A percentile compares a stretch with the other conserved stretches of the same genome.
Evolutionary conservation across 2,329 filamentous ascomycete genomes (phyloP).

Genomic region (Stachybotrys chlorohalonatus): DNA sequence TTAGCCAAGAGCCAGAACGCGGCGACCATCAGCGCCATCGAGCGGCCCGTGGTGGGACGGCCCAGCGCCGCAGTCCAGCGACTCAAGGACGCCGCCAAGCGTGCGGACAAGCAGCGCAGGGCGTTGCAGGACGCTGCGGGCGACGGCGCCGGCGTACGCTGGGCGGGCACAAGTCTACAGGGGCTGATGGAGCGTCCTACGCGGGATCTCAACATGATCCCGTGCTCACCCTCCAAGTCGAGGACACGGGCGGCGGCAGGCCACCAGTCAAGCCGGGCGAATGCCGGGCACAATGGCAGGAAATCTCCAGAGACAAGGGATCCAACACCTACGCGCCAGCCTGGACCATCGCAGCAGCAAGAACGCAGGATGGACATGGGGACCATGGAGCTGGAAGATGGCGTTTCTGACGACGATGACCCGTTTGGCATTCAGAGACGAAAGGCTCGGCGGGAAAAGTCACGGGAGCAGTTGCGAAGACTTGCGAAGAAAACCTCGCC

Average conservation of each 20-base stretch:
- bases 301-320: neutral
- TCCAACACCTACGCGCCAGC: neutral
- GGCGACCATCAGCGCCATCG: constrained; percentile 38
- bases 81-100: constrained; percentile 10
- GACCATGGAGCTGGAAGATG: constrained; percentile 3
- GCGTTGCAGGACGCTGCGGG: constrained; percentile 3
- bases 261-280: constrained; percentile 8
- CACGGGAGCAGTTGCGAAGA: constrained; percentile 17
- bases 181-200: constrained; percentile 34
- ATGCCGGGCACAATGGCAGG: constrained; percentile 4
- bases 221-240: constrained; percentile 9
- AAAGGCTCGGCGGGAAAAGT: constrained; percentile 18
- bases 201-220: constrained; percentile 18
- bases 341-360: neutral
- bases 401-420: constrained; percentile 19
- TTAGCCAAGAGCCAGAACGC: constrained; percentile 46
- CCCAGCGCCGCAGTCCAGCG: constrained; percentile 15
- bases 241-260: constrained; percentile 18
- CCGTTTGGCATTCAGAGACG: constrained; percentile 24
- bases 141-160: constrained; percentile 7
- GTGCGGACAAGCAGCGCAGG: constrained; percentile 14
- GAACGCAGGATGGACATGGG: neutral
- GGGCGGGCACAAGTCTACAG: constrained; percentile 24
- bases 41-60: constrained; percentile 38
- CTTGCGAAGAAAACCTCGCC: constrained; percentile 7